Conservation (phyloP, 805 yeast species). For the Spathaspora gorwiae region DNA sequence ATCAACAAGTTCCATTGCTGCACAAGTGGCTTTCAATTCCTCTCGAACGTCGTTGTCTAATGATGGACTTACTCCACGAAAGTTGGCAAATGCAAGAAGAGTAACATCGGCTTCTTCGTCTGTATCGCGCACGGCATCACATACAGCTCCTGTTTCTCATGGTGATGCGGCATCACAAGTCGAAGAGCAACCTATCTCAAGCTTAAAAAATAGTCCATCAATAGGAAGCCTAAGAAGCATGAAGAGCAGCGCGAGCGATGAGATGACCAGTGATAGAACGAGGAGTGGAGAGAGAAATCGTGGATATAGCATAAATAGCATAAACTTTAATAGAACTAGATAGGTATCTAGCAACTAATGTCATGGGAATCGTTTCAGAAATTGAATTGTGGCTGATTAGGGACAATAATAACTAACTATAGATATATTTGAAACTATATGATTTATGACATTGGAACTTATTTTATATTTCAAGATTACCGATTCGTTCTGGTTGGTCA, state of each 20-base stretch:
- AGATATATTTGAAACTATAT: too few species aligned
- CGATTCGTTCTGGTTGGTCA: too few species aligned
- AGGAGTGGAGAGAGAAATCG: slow-evolving; percentile 2
- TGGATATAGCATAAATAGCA: slow-evolving; percentile 12
- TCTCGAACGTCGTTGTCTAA: slow-evolving; percentile 14
- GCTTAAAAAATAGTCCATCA: slow-evolving; percentile 1
- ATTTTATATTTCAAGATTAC: too few species aligned
- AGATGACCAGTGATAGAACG: slow-evolving; percentile 10
- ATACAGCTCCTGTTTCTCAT: background rate
- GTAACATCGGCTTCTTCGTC: background rate
- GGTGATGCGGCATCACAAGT: background rate
- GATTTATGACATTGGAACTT: too few species aligned
- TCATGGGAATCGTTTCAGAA: too few species aligned
- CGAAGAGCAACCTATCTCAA: background rate
- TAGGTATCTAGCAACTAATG: background rate
- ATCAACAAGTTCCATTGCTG: slow-evolving; percentile 25
- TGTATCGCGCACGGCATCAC: background rate
- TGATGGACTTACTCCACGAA: background rate
- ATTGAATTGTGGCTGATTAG: too few species aligned
- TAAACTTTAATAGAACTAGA: slow-evolving; percentile 21
- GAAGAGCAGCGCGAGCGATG: background rate
- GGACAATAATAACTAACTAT: too few species aligned
- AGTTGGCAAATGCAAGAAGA: background rate
- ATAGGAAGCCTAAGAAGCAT: slow-evolving; percentile 3
- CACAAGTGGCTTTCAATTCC: slow-evolving; percentile 21